Base-by-base conservation (phyloP, 257 asterid genomes). In the Nicotiana tomentosiformis region DNA sequence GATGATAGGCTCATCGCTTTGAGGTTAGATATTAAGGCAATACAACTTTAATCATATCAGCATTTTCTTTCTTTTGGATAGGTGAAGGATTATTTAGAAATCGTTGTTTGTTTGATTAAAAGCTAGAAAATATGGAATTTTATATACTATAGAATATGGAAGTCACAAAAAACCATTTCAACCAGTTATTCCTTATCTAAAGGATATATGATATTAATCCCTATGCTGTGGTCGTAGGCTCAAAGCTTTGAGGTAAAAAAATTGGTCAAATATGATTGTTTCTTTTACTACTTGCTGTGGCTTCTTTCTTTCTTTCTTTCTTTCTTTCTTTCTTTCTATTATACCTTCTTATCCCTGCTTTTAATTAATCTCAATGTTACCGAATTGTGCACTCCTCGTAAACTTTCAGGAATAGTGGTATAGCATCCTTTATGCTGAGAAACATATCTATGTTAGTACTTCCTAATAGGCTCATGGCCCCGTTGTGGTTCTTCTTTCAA, bases 21-120 rank as follows among this genome's bases (percentile, higher is more conserved):
- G 9, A 26, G 80, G 80, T 49, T 98, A 96, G 88, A 94, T 94
- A 87, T 86, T 96, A 82, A 96, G 99, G 97, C 91, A 88, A 35
- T 67, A 61, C 57, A 77, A 79, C 82, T 74, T 81, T 80, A 81
- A 78, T 51, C 61, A 66, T 55, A 60, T 20, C 11, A 74, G 62
- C 67, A 20, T 57, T 82, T 11, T 26, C 78, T 49, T 74, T 74
- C 80, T 26, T 26, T 51, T 26, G 80, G 80, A 74, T 26, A 74
- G 53, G 43, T 74, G 53, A 26, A 51, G 80, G 80, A 49, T 49
- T 26, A 51, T 51, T 4, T 51, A 15, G 39, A 26, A 46, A 20
- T 30, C 46, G 77, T 49, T 81, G 64, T 26, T 60, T 60, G 37
- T 81, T 81, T 51, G 26, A 65, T 57, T 78, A 80, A 74, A 72